Percentiles rank a stretch among this genome's conserved stretches.
Evolutionary conservation across 768 basidiomycete species (phyloP).

Genomic region (Rickenella mellea): DNA sequence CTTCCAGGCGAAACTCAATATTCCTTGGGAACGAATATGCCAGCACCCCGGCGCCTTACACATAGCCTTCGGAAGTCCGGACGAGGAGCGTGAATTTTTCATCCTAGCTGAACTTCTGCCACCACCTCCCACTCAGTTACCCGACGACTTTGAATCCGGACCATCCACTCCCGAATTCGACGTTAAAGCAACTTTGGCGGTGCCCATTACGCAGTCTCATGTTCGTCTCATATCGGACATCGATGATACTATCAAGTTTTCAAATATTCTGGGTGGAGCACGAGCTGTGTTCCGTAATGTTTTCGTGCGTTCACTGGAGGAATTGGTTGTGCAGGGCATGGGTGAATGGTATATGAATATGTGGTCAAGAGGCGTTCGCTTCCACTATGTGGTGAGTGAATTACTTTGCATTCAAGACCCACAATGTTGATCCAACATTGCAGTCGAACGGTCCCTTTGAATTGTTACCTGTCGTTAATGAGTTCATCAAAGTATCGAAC

Average conservation of each 20-base stretch:
- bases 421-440: slow-evolving; percentile 8
- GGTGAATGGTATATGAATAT: slow-evolving; percentile 65
- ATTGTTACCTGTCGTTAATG: slow-evolving; percentile 65
- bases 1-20: slow-evolving; percentile 52
- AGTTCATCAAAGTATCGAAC: slow-evolving; percentile 62
- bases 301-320: slow-evolving; percentile 77
- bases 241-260: slow-evolving; percentile 84
- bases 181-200: slow-evolving; percentile 10
- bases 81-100: slow-evolving; percentile 44
- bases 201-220: slow-evolving; percentile 46
- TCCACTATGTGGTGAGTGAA: slow-evolving; percentile 79
- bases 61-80: slow-evolving; percentile 45
- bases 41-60: slow-evolving; percentile 47
- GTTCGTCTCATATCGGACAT: slow-evolving; percentile 87
- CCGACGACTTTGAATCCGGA: not conserved
- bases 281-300: slow-evolving; percentile 83
- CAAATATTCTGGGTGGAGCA: slow-evolving; percentile 71
- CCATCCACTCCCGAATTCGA: slow-evolving; percentile 5
- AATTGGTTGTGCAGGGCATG: slow-evolving; percentile 77
- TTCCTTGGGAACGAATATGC: slow-evolving; percentile 64
- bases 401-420: not conserved
- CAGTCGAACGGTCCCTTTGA: slow-evolving; percentile 88
- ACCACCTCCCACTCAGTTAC: slow-evolving; percentile 24
- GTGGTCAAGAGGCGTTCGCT: slow-evolving; percentile 64
- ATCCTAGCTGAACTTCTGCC: slow-evolving; percentile 43